A percentile compares a stretch with the other conserved stretches of the same genome.
These are phyloP conservation scores for Peronosclerospora sorghi DNA, from an alignment of 352 stramenopile genomes.

Conservation along the genomic window DNA sequence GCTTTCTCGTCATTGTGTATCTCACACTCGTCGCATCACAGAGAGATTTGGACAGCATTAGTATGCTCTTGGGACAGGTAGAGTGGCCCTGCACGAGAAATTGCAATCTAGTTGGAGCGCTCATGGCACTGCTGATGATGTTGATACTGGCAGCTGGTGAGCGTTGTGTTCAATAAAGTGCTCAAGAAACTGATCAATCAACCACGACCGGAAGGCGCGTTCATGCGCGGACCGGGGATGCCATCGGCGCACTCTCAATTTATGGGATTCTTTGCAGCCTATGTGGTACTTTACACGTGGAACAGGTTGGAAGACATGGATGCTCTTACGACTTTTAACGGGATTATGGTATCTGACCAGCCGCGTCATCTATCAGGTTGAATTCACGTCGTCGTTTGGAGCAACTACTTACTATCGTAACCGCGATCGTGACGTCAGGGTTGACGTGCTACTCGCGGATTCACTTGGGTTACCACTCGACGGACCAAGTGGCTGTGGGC, in stretches of 20 bases:
- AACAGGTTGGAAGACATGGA: constrained; percentile 27
- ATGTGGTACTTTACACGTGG: constrained; percentile 57
- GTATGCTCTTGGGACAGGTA: constrained; percentile 63
- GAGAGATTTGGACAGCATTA: constrained; percentile 65
- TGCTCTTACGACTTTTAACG: background rate
- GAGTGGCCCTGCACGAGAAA: background rate
- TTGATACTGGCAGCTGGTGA: background rate
- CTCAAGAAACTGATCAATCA: constrained; percentile 68
- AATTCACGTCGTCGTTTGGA: constrained; percentile 28
- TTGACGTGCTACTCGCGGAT: constrained; percentile 66
- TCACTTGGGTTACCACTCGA: constrained; percentile 67
- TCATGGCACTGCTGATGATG: background rate
- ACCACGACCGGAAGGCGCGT: constrained; percentile 46
- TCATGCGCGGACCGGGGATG: constrained; percentile 60
- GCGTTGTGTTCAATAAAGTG: background rate
- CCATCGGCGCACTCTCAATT: constrained; percentile 77
- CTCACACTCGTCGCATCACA: constrained; percentile 65
- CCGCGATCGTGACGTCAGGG: constrained; percentile 27
- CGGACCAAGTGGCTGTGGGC: constrained; percentile 57
- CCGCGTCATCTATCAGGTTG: background rate
- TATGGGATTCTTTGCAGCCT: constrained; percentile 67
- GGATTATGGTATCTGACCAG: background rate
- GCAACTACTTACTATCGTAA: constrained; percentile 48
- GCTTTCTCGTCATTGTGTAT: constrained; percentile 81
- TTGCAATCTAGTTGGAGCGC: constrained; percentile 3